Evolutionary conservation across 208 protist genomes (phyloP).

Genomic region (Vickermania ingenoplastis): DNA sequence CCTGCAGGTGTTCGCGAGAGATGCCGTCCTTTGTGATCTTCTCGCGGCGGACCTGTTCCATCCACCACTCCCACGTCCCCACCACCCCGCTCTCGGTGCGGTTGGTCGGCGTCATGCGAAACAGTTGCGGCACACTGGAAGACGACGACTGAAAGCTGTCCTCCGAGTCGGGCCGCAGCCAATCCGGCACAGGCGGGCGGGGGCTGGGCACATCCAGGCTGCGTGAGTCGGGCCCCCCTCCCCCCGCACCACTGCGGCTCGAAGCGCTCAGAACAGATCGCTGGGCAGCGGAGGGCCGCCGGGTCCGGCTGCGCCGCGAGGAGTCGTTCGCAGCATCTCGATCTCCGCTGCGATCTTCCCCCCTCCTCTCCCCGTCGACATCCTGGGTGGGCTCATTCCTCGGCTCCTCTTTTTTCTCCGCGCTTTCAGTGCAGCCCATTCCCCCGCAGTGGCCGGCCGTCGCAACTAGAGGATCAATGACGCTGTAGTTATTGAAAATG

Average conservation of each 20-base stretch:
- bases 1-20: slow-evolving; percentile 42
- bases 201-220: background rate
- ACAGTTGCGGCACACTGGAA: slow-evolving; percentile 51
- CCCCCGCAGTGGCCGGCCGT: too few species aligned
- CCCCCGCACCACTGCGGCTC: too few species aligned
- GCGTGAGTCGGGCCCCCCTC: background rate
- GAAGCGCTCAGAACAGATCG: too few species aligned
- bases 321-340: too few species aligned
- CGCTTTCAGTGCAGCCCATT: background rate
- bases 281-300: background rate
- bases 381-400: background rate
- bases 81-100: slow-evolving; percentile 13
- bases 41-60: slow-evolving; percentile 44
- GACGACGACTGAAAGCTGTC: background rate
- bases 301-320: too few species aligned
- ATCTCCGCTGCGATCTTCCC: background rate
- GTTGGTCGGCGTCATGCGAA: slow-evolving; percentile 30
- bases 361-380: background rate
- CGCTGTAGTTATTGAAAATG: too few species aligned
- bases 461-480: too few species aligned
- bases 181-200: background rate
- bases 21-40: slow-evolving; percentile 54
- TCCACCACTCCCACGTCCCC: slow-evolving; percentile 72
- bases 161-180: background rate
- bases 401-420: background rate